These are phyloP conservation scores for Coprinopsis strossmayeri DNA, from an alignment of 768 basidiomycete species.

Conservation along the genomic window DNA sequence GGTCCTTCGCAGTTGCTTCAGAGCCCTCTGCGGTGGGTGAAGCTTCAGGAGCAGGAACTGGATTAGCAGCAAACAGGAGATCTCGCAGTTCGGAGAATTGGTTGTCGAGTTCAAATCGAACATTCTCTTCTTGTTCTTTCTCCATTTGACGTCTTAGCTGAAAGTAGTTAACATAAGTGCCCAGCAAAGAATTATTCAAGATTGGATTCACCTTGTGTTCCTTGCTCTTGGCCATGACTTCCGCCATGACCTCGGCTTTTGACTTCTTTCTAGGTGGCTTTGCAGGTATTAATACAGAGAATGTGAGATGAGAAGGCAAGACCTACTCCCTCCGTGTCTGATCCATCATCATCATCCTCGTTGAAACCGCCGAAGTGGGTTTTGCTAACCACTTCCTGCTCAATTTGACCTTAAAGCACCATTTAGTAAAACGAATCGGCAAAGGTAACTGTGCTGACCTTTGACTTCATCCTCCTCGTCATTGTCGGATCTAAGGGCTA, in stretches of 20 bases:
- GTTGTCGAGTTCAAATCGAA: conserved; percentile 83
- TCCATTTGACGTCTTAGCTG: conserved; percentile 86
- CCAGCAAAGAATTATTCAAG: conserved; percentile 9
- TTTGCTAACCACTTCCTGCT: conserved; percentile 55
- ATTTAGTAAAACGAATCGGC: not conserved
- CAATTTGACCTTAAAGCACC: conserved; percentile 51
- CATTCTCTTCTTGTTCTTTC: conserved; percentile 76
- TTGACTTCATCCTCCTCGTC: conserved; percentile 54
- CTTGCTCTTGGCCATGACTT: conserved; percentile 97
- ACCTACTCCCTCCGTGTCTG: conserved; percentile 41
- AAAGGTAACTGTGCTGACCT: conserved; percentile 14
- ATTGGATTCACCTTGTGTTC: conserved; percentile 68
- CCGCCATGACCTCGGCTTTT: conserved; percentile 96
- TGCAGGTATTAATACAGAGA: conserved; percentile 6
- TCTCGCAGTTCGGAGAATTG: conserved; percentile 78
- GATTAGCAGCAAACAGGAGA: conserved; percentile 57
- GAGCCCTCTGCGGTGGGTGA: conserved; percentile 15
- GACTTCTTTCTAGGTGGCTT: conserved; percentile 83
- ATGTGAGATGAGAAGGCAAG: not conserved
- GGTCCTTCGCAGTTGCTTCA: conserved; percentile 12
- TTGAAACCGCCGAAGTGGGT: conserved; percentile 86
- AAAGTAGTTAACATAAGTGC: conserved; percentile 3
- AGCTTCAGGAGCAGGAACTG: conserved; percentile 28
- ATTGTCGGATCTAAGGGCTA: conserved; percentile 51
- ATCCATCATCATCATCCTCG: conserved; percentile 55